Percentiles rank a stretch among this genome's conserved stretches.
These are phyloP conservation scores for Pelargonium cotyledonis DNA, from an alignment of 441 rosid genomes.

Conservation along the genomic window DNA sequence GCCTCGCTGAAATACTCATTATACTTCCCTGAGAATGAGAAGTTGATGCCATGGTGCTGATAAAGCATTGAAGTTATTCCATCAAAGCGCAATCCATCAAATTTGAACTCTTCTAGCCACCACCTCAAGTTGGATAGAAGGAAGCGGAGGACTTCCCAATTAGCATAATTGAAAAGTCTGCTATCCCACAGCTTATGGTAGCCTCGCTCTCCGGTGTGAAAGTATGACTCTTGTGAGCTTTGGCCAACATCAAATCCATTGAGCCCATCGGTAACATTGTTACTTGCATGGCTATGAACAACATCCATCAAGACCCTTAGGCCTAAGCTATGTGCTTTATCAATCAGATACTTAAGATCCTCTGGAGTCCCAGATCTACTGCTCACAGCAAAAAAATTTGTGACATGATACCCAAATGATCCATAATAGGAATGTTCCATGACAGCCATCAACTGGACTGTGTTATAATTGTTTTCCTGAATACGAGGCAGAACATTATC, in stretches of 20 bases:
- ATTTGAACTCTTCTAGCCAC: slow-evolving; percentile 79
- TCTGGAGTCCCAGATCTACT: slow-evolving; percentile 82
- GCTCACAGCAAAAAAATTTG: slow-evolving; percentile 77
- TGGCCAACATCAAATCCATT: slow-evolving; percentile 86
- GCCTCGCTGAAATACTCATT: slow-evolving; percentile 66
- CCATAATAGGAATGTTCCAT: slow-evolving; percentile 87
- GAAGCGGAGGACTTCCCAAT: slow-evolving; percentile 89
- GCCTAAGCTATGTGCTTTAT: slow-evolving; percentile 82
- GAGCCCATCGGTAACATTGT: slow-evolving; percentile 71
- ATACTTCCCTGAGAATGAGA: slow-evolving; percentile 60
- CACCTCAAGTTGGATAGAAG: slow-evolving; percentile 72
- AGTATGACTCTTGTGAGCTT: slow-evolving; percentile 64
- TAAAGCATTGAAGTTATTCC: slow-evolving; percentile 83
- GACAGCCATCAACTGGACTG: slow-evolving; percentile 75
- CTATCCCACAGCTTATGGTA: slow-evolving; percentile 81
- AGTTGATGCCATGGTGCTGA: slow-evolving; percentile 75
- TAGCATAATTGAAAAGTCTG: slow-evolving; percentile 71
- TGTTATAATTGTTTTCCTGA: slow-evolving; percentile 61
- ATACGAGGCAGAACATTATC: slow-evolving; percentile 74
- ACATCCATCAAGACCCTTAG: slow-evolving; percentile 67
- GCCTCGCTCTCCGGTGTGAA: slow-evolving; percentile 67
- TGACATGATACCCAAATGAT: slow-evolving; percentile 76
- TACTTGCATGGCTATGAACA: slow-evolving; percentile 80
- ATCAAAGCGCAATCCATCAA: slow-evolving; percentile 81
- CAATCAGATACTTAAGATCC: slow-evolving; percentile 77